These are phyloP conservation scores for Solanum hybrid DNA, from an alignment of 305 asterid species.

Conservation along the genomic window DNA sequence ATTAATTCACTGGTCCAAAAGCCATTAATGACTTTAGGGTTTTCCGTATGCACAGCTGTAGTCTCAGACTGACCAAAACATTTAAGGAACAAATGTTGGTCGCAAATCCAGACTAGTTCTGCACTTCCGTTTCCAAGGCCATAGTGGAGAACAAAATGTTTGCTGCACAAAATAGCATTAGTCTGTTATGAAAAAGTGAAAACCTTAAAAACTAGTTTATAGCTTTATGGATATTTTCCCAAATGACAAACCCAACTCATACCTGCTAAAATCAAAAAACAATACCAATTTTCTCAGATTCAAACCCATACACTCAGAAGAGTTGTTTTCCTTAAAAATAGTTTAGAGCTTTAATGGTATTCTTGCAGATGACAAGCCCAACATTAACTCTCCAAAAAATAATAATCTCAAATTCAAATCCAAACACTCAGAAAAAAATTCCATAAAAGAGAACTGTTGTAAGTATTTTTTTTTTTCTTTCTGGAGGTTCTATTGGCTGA, in stretches of 20 bases:
- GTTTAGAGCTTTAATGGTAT: background rate
- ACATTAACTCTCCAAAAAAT: background rate
- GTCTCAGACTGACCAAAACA: background rate
- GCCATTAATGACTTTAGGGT: background rate
- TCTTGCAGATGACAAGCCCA: background rate
- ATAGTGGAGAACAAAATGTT: background rate
- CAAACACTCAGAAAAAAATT: background rate
- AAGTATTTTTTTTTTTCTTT: background rate
- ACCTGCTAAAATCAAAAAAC: background rate
- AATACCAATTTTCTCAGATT: background rate
- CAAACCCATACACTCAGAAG: background rate
- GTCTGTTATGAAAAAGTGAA: background rate
- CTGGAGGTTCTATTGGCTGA: background rate
- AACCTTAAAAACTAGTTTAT: background rate
- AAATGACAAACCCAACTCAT: background rate
- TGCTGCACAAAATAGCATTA: background rate
- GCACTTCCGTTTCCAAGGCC: background rate
- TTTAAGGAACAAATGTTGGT: background rate
- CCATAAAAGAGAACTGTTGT: background rate
- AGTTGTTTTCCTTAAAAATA: background rate
- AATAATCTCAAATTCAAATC: background rate
- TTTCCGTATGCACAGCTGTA: background rate
- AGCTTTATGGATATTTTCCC: background rate
- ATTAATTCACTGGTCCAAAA: background rate
- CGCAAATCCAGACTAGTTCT: background rate